A percentile compares a stretch with the other conserved stretches of the same genome.
Conservation (phyloP, 805 yeast species). For the Geotrichum ghanense region DNA sequence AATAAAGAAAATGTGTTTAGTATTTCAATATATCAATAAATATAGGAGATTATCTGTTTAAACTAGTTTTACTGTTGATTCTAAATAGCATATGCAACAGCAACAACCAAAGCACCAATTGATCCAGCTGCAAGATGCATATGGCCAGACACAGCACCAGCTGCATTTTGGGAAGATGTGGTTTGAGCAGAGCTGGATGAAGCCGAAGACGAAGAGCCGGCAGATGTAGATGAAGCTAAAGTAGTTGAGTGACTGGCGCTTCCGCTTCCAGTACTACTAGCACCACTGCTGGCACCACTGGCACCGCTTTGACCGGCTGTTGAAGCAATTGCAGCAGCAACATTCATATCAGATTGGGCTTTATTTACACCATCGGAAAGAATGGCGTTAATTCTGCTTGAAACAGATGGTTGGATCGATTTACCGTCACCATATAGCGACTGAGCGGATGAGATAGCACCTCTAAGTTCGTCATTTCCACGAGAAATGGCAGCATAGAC, state of each 20-base stretch:
- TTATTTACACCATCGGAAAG: background rate
- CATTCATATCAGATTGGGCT: background rate
- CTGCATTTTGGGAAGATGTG: too few relatives aligned
- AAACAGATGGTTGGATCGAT: background rate
- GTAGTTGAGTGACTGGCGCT: background rate
- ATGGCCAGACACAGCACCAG: background rate
- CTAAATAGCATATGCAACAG: background rate
- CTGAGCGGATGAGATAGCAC: background rate
- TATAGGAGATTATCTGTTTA: too few relatives aligned
- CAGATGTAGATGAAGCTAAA: background rate
- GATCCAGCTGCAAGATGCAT: background rate
- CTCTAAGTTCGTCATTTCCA: background rate
- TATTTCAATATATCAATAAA: too few relatives aligned
- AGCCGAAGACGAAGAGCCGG: too few relatives aligned
- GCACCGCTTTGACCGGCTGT: background rate
- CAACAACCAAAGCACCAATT: background rate
- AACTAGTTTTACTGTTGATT: background rate
- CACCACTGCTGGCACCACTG: background rate
- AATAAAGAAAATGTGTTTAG: too few relatives aligned
- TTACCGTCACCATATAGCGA: background rate
- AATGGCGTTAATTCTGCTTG: background rate
- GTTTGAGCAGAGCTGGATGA: too few relatives aligned
- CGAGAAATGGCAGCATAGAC: background rate
- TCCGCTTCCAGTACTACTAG: background rate
- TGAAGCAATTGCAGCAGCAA: background rate